These are phyloP conservation scores for Chrysoporthe deuterocubensis DNA, from an alignment of 2,329 filamentous ascomycete species.

Conservation along the genomic window DNA sequence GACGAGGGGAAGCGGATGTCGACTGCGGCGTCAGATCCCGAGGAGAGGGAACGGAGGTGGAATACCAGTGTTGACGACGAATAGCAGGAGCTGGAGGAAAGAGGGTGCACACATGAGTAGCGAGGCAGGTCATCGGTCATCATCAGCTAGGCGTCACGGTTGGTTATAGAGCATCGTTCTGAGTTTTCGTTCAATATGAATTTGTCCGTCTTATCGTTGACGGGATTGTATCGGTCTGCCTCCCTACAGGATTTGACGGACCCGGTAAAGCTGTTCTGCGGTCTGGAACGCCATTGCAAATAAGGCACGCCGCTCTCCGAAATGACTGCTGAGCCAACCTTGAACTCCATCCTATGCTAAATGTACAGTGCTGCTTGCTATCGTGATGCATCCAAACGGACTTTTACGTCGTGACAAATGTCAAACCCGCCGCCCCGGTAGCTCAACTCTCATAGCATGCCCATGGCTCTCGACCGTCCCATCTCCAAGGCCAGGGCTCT, in stretches of 20 bases:
- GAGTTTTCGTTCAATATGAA: not conserved
- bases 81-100: not conserved
- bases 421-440: not conserved
- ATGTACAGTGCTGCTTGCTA: conserved; percentile 10
- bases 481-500: not conserved
- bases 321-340: not conserved
- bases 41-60: conserved; percentile 30
- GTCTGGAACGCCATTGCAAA: not conserved
- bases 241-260: not conserved
- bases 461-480: not conserved
- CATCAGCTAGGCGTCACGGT: conserved; percentile 29
- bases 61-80: conserved; percentile 16
- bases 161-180: conserved; percentile 15
- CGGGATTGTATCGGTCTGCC: not conserved
- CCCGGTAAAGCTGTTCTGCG: not conserved
- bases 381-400: conserved; percentile 1
- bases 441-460: not conserved
- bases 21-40: conserved; percentile 28
- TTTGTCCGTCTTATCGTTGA: not conserved
- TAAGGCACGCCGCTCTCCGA: not conserved
- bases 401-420: not conserved
- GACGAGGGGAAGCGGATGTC: conserved; percentile 27
- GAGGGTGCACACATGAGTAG: not conserved
- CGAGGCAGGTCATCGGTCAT: not conserved
- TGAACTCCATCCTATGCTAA: conserved; percentile 15